Conservation (phyloP, 2,329 filamentous ascomycete species). For the Lachnellula suecica region DNA sequence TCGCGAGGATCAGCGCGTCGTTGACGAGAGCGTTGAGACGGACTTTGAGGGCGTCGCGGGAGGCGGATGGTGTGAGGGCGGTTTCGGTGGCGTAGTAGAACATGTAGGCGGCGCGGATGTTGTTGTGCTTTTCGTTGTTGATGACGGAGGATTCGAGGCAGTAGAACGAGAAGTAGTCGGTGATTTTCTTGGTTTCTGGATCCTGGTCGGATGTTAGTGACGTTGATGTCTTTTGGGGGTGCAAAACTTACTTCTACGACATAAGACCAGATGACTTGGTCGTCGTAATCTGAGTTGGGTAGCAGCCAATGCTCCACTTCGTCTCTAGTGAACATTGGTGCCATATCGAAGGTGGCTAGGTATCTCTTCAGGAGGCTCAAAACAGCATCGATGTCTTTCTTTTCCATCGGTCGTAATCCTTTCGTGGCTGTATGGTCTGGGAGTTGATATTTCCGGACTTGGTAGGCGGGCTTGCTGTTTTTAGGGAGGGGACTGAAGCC, state of each 20-base stretch:
- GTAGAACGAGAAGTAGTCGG: slow-evolving; percentile 98
- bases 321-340: slow-evolving; percentile 74
- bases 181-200: slow-evolving; percentile 72
- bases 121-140: slow-evolving; percentile 72
- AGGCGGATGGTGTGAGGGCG: slow-evolving; percentile 60
- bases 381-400: slow-evolving; percentile 75
- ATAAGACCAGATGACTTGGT: slow-evolving; percentile 91
- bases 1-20: slow-evolving; percentile 86
- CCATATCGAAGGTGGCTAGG: slow-evolving; percentile 76
- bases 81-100: slow-evolving; percentile 94
- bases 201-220: slow-evolving; percentile 40
- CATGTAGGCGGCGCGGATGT: slow-evolving; percentile 87
- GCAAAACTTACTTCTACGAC: slow-evolving; percentile 69
- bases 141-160: slow-evolving; percentile 91
- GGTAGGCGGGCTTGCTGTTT: slow-evolving; percentile 80
- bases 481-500: slow-evolving; percentile 88
- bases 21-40: slow-evolving; percentile 78
- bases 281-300: slow-evolving; percentile 62
- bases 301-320: slow-evolving; percentile 89
- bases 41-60: slow-evolving; percentile 64
- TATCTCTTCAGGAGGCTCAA: slow-evolving; percentile 75
- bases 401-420: slow-evolving; percentile 78
- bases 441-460: slow-evolving; percentile 82
- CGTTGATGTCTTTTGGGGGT: background rate
- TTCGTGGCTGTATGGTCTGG: slow-evolving; percentile 70